These are phyloP conservation scores for Sporobolomyces roseus DNA, from an alignment of 768 basidiomycete genomes.

Conservation along the genomic window DNA sequence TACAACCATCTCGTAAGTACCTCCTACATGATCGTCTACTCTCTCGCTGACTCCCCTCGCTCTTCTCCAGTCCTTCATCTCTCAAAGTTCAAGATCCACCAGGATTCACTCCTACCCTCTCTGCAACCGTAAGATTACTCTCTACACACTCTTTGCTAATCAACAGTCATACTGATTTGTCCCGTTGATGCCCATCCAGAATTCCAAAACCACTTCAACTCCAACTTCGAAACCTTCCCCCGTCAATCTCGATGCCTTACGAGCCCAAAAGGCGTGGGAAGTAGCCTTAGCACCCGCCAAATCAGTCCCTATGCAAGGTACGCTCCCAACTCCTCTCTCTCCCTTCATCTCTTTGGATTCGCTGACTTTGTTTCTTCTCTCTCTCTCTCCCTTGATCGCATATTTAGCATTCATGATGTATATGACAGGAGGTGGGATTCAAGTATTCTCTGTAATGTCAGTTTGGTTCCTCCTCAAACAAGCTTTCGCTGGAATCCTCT, in stretches of 20 bases:
- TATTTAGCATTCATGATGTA: conserved; percentile 46
- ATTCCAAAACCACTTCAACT: not conserved
- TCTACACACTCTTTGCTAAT: not conserved
- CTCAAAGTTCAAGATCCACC: conserved; percentile 24
- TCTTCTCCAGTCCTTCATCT: not conserved
- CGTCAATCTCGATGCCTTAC: conserved; percentile 33
- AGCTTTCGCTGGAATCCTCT: conserved; percentile 38
- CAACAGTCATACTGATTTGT: not conserved
- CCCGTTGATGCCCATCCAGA: not conserved
- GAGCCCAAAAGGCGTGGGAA: conserved; percentile 44
- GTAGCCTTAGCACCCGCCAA: conserved; percentile 44
- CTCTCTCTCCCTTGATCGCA: not conserved
- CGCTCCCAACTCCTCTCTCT: not conserved
- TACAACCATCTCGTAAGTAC: not conserved
- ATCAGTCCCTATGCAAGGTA: conserved; percentile 45
- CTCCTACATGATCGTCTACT: no score
- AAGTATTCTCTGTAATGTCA: conserved; percentile 46
- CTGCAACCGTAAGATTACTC: conserved; percentile 10
- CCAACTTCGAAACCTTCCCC: not conserved
- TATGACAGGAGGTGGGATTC: conserved; percentile 45
- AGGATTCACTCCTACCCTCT: conserved; percentile 13
- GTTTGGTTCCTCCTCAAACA: conserved; percentile 44
- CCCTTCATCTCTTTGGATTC: no score
- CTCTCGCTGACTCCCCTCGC: not conserved
- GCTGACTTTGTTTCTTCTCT: no score